Conservation (phyloP, 179 eudicot species). For the Actinidia chinensis region DNA sequence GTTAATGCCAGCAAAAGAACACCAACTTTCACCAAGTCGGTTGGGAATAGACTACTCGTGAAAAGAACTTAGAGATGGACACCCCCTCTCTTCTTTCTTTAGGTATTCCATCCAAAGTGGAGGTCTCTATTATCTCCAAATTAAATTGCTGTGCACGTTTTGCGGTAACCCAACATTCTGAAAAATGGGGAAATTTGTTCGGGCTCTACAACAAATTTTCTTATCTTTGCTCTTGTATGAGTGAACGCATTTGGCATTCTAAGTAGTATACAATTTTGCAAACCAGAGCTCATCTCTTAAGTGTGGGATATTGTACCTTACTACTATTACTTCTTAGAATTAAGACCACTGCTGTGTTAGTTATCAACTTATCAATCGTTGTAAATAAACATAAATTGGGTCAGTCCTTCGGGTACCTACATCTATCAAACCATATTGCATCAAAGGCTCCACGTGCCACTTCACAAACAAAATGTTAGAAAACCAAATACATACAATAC, state of each 20-base stretch:
- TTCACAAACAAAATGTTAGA: too few species aligned
- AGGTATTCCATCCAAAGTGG: not conserved
- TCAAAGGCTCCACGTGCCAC: too few species aligned
- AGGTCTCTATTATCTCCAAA: not conserved
- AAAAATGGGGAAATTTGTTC: not conserved
- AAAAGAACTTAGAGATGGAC: not conserved
- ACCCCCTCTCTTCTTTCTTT: not conserved
- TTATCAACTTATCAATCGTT: too few species aligned
- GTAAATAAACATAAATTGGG: too few species aligned
- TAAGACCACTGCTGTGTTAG: too few species aligned
- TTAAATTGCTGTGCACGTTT: not conserved
- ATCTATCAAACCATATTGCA: too few species aligned
- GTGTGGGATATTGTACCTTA: not conserved
- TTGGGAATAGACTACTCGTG: too few species aligned
- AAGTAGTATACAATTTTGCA: not conserved
- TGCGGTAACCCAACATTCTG: not conserved
- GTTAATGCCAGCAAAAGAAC: not conserved
- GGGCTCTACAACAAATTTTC: not conserved
- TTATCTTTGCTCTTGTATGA: not conserved
- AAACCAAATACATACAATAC: too few species aligned
- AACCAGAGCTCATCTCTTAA: not conserved
- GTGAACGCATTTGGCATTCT: not conserved
- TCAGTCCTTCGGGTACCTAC: too few species aligned
- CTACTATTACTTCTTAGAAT: not conserved
- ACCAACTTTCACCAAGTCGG: not conserved